Conservation (phyloP, 495 filamentous ascomycete species). For the Friedmanniomyces simplex region DNA sequence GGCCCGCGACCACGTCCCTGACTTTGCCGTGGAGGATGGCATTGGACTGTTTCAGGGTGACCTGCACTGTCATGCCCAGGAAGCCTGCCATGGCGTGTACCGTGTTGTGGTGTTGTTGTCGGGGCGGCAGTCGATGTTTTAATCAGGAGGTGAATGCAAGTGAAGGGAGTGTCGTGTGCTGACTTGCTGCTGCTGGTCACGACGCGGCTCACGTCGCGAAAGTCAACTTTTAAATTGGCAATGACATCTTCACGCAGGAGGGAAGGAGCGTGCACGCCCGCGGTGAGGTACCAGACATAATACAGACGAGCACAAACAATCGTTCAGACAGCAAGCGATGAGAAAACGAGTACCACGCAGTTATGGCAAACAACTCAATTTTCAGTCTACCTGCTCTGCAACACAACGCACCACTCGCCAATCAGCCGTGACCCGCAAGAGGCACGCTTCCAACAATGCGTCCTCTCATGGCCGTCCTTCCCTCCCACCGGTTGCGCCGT, state of each 20-base stretch:
- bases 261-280: neutral
- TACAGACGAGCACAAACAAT: too few relatives aligned
- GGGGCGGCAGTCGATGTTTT: too few relatives aligned
- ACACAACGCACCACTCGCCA: neutral
- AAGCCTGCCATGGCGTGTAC: conserved; percentile 49
- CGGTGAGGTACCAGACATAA: too few relatives aligned
- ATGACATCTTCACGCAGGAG: neutral
- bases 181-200: neutral
- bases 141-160: neutral
- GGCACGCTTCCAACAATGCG: neutral
- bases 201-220: neutral
- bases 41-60: conserved; percentile 60
- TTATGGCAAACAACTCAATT: too few relatives aligned
- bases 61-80: conserved; percentile 66
- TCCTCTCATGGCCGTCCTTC: neutral
- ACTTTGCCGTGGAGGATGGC: conserved; percentile 63
- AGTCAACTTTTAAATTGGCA: neutral
- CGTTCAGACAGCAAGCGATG: too few relatives aligned
- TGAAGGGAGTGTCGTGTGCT: neutral
- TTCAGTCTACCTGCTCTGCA: neutral
- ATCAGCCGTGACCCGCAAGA: neutral
- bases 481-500: neutral
- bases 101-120: conserved; percentile 10
- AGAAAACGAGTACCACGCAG: too few relatives aligned
- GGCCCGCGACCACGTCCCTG: conserved; percentile 55